Evolutionary conservation across 169 alveolate species (phyloP), one percentile per base, ranked within the genome.

Genomic region (Plasmodium fragile): DNA sequence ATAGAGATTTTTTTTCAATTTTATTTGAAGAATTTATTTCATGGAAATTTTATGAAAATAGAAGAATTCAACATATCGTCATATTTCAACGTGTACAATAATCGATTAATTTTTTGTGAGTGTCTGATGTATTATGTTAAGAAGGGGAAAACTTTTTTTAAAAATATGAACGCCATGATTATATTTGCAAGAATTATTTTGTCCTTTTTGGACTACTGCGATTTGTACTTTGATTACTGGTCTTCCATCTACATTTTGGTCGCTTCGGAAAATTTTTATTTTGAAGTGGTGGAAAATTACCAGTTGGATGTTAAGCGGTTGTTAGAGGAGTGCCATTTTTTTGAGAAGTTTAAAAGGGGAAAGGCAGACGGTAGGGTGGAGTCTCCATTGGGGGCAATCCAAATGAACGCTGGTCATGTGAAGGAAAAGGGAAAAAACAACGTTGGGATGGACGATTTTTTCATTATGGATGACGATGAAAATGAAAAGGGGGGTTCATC

Each of bases 171-270:
- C 30, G 43, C 43, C 25, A 85, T 85, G 49, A 41, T 75, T 49
- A 73, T 85, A 52, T 75, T 85, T 85, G 84, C 93, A 85, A 85
- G 79, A 85, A 77, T 85, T 16, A 85, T 85, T n/a, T 85, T 85
- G 30, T 69, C 69, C 39, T 85, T 85, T 73, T 85, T 85, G 59
- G 93, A 85, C 28, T 73, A 45, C 34, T 85, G 93, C 43, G 79
- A 43, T 85, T 73, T 73, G 45, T 77, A 85, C 65, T 73, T 52
- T 28, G 93, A 85, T 53, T 85, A 85, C 41, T 85, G 93, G 93
- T 85, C 85, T 18, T 73, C 85, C 39, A 75, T 85, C n/a, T 85
- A 85, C 30, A 85, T 85, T 75, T 75, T 85, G 52, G 79, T 85
- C 16, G 93, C 93, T 18, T 73, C 93, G 25, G 93, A 85, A 85